phyloP scores from a whole-genome alignment of 352 stramenopile species.

The Phytophthora pinifolia region DNA sequence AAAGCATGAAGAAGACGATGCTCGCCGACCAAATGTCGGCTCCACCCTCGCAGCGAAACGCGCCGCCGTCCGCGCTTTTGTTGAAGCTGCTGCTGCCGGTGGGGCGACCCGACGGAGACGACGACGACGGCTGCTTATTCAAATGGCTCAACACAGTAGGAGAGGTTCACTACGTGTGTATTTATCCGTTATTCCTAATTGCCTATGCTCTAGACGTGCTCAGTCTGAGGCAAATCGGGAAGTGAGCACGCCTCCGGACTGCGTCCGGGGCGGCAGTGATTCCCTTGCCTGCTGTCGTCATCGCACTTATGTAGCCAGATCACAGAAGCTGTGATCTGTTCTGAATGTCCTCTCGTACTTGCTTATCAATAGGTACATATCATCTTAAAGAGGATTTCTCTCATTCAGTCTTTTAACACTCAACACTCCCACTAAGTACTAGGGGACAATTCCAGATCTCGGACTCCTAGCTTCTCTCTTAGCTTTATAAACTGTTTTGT shows the following conservation, averaged over 20 bases:
- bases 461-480: constrained; percentile 15
- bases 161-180: constrained; percentile 3
- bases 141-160: neutral
- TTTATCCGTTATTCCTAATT: neutral
- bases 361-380: no score
- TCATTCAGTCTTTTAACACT: no score
- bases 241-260: constrained; percentile 2
- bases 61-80: no score
- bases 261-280: neutral
- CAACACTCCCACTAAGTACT: constrained; percentile 16
- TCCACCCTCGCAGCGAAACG: no score
- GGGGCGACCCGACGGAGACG: no score
- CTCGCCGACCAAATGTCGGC: no score
- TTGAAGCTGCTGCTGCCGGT: no score
- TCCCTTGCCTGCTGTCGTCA: neutral
- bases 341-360: no score
- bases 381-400: no score
- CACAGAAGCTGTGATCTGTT: no score
- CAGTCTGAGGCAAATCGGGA: constrained; percentile 2
- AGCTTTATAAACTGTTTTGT: constrained; percentile 23
- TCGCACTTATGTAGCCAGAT: neutral
- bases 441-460: constrained; percentile 2
- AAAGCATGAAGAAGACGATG: no score
- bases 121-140: no score
- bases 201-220: constrained; percentile 1